phyloP scores from a whole-genome alignment of 495 filamentous ascomycete species.

The Podospora didyma region DNA sequence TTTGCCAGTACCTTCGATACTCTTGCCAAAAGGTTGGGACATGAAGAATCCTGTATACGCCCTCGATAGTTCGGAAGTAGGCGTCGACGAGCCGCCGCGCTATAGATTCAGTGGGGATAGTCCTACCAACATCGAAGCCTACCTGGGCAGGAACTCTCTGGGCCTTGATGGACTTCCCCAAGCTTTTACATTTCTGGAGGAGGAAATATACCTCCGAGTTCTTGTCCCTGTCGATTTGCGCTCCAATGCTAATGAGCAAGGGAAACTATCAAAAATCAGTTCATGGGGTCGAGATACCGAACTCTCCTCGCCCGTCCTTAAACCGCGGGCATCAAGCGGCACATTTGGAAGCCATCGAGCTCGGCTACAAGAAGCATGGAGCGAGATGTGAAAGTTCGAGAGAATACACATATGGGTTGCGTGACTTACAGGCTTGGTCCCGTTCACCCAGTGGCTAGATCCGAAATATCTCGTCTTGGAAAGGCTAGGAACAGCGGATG shows the following conservation, averaged over 20 bases:
- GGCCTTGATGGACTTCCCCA: constrained; percentile 44
- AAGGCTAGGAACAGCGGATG: constrained; percentile 1
- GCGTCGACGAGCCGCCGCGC: constrained; percentile 46
- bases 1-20: constrained; percentile 44
- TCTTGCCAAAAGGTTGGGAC: constrained; percentile 48
- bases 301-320: no score
- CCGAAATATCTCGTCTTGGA: constrained; percentile 50
- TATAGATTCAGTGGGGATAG: constrained; percentile 34
- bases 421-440: constrained; percentile 42
- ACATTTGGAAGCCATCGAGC: background rate
- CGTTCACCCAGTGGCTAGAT: constrained; percentile 52
- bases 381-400: background rate
- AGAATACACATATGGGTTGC: no score
- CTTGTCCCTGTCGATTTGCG: constrained; percentile 33
- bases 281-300: background rate
- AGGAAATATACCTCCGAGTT: constrained; percentile 28
- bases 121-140: constrained; percentile 25
- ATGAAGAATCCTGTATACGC: constrained; percentile 51
- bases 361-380: background rate
- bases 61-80: constrained; percentile 50
- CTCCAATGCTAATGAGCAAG: constrained; percentile 36
- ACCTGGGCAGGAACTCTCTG: constrained; percentile 28
- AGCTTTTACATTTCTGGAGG: constrained; percentile 43
- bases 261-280: constrained; percentile 37
- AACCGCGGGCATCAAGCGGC: background rate